Conservation (phyloP, 1,284 basidiomycete genomes). For the Anthracocystis setariae region DNA sequence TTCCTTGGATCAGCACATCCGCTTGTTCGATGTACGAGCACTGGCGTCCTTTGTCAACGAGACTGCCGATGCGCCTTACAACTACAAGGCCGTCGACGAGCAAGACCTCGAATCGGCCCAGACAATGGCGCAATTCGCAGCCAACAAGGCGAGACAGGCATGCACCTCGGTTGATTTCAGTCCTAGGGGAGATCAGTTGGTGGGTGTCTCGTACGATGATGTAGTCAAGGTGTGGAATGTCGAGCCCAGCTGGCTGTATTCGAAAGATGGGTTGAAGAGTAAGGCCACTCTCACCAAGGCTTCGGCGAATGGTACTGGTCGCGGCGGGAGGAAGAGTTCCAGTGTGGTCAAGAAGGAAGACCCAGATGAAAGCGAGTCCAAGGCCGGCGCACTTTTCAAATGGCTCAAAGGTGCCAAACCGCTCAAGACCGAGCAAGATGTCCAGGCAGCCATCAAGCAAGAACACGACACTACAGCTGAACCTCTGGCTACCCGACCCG, state of each 20-base stretch:
- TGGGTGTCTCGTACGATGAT: conserved; percentile 63
- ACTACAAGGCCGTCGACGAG: conserved; percentile 49
- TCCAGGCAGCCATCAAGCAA: conserved; percentile 24
- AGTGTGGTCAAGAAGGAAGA: conserved; percentile 34
- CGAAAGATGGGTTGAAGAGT: conserved; percentile 25
- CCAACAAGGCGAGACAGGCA: conserved; percentile 48
- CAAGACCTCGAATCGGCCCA: conserved; percentile 43
- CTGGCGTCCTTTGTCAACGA: conserved; percentile 36
- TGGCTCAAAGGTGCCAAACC: conserved; percentile 25
- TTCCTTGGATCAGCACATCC: conserved; percentile 61
- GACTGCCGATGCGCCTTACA: conserved; percentile 47
- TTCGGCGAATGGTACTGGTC: conserved; percentile 1
- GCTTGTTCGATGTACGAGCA: conserved; percentile 63
- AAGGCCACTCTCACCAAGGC: conserved; percentile 15
- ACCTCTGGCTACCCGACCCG: conserved; percentile 13
- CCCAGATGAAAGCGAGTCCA: background rate
- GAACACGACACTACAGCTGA: conserved; percentile 6
- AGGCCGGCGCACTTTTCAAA: conserved; percentile 12
- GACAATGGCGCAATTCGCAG: conserved; percentile 46
- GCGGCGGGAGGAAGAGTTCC: conserved; percentile 5
- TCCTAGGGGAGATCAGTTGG: conserved; percentile 58
- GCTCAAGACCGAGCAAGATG: conserved; percentile 33
- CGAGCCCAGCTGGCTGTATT: conserved; percentile 36
- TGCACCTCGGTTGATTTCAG: conserved; percentile 64
- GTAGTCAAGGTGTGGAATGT: conserved; percentile 53